These are phyloP conservation scores for Batkoa obscura DNA, from an alignment of 371 early-diverging fungal genomes.

Conservation along the genomic window DNA sequence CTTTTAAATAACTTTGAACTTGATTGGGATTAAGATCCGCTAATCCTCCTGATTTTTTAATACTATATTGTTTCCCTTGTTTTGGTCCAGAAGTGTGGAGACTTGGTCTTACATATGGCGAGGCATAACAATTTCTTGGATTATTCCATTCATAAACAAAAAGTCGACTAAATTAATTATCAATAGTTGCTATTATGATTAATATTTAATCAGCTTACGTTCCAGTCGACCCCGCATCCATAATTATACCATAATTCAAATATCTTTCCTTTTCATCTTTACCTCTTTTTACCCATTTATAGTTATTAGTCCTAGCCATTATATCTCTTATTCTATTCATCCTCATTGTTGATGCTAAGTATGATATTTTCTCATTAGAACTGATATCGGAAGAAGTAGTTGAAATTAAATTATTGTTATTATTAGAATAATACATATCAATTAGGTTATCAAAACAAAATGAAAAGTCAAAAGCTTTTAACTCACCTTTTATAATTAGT, in stretches of 20 bases:
- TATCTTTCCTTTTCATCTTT: too few relatives aligned
- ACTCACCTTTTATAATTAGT: too few relatives aligned
- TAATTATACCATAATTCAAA: conserved; percentile 4
- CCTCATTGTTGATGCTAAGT: too few relatives aligned
- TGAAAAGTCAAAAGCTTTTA: too few relatives aligned
- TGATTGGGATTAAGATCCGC: conserved; percentile 14
- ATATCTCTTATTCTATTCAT: too few relatives aligned
- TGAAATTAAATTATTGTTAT: too few relatives aligned
- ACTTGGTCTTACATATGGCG: neutral
- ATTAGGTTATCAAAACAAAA: too few relatives aligned
- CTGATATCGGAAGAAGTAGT: too few relatives aligned
- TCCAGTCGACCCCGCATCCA: conserved; percentile 8
- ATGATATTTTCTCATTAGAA: too few relatives aligned
- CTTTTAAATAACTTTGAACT: conserved; percentile 34
- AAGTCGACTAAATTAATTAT: conserved; percentile 2
- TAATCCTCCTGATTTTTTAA: conserved; percentile 3
- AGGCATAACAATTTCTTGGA: neutral
- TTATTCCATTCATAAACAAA: conserved; percentile 5
- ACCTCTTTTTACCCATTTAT: too few relatives aligned
- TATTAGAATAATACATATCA: too few relatives aligned
- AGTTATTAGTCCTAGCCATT: too few relatives aligned
- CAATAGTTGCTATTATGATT: neutral
- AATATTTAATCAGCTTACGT: neutral
- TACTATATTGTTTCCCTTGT: neutral
- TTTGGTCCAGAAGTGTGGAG: neutral